A percentile compares a stretch with the other conserved stretches of the same genome.
Evolutionary conservation across 2,329 filamentous ascomycete genomes (phyloP).

Genomic region (Phaeomoniella chlamydospora): DNA sequence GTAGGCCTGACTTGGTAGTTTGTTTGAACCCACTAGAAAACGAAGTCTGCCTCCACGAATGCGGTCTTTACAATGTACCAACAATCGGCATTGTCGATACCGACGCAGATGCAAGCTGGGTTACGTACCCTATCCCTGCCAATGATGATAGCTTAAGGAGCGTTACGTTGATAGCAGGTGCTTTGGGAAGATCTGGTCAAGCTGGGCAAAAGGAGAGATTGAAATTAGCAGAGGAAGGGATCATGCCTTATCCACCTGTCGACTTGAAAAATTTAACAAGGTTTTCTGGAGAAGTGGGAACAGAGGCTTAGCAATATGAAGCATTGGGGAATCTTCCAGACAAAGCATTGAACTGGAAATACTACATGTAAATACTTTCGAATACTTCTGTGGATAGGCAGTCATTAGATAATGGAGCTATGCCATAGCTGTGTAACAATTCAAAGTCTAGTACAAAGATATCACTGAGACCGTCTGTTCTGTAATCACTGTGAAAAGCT

Average conservation of each 20-base stretch:
- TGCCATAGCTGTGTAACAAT: too few species aligned
- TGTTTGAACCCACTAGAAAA: slow-evolving; percentile 91
- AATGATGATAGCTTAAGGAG: slow-evolving; percentile 92
- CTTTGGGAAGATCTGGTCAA: slow-evolving; percentile 61
- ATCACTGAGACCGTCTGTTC: too few species aligned
- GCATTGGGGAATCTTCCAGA: not conserved
- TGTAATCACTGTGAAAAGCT: too few species aligned
- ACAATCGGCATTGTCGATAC: slow-evolving; percentile 94
- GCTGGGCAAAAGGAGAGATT: slow-evolving; percentile 1
- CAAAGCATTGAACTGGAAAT: too few species aligned
- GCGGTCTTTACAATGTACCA: slow-evolving; percentile 71
- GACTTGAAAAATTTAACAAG: not conserved
- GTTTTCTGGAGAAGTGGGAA: not conserved
- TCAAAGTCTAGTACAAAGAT: too few species aligned
- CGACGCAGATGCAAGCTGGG: slow-evolving; percentile 79
- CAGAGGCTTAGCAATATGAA: not conserved
- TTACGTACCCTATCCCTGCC: slow-evolving; percentile 90
- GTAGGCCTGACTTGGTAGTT: slow-evolving; percentile 82
- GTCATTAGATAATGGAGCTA: too few species aligned
- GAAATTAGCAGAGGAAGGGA: slow-evolving; percentile 1
- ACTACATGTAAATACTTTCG: too few species aligned
- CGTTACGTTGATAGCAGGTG: slow-evolving; percentile 67
- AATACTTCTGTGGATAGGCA: too few species aligned
- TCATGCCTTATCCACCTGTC: not conserved
- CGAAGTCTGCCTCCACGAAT: slow-evolving; percentile 79